phyloP scores from a whole-genome alignment of 1,284 basidiomycete genomes.

The Gomphus bonarii region DNA sequence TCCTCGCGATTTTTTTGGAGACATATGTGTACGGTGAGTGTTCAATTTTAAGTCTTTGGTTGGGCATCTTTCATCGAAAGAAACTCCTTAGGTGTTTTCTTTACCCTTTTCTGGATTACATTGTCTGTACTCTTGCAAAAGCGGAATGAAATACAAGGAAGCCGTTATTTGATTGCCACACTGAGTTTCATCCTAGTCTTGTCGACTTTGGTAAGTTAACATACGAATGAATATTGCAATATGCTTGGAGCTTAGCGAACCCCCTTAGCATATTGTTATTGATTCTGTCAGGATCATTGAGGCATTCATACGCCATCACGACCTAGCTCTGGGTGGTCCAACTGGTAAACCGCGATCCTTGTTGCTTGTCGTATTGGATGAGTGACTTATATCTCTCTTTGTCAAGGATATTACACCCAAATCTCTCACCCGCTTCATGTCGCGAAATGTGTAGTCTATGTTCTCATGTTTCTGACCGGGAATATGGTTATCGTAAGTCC shows the following conservation, averaged over 20 bases:
- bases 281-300: not conserved
- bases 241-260: too few species aligned
- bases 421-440: not conserved
- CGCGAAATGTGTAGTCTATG: not conserved
- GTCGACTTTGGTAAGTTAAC: not conserved
- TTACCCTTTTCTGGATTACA: too few species aligned
- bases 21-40: constrained; percentile 16
- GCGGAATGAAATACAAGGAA: not conserved
- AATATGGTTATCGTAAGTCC: not conserved
- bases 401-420: not conserved
- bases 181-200: not conserved
- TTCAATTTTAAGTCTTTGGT: not conserved
- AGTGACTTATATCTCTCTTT: not conserved
- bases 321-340: not conserved
- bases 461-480: not conserved
- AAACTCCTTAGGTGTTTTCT: too few species aligned
- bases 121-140: not conserved
- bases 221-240: too few species aligned
- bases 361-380: not conserved
- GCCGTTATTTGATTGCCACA: not conserved
- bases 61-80: too few species aligned
- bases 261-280: not conserved
- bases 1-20: constrained; percentile 15
- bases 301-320: not conserved
- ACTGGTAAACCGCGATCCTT: not conserved